phyloP scores from a whole-genome alignment of 2,329 filamentous ascomycete species.

The Xylaria sp. region DNA sequence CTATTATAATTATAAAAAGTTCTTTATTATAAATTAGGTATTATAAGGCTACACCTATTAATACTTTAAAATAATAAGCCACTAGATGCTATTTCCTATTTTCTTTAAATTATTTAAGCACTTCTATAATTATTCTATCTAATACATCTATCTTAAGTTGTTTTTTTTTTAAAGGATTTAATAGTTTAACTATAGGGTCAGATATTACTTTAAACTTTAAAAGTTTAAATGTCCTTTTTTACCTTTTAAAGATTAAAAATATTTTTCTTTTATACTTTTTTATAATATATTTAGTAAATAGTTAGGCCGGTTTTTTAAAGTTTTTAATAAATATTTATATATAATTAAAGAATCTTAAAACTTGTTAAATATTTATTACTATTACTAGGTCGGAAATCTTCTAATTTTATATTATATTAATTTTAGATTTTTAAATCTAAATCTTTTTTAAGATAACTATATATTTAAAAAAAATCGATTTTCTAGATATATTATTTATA shows the following conservation, averaged over 20 bases:
- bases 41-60: background rate
- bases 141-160: no score
- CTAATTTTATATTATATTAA: conserved; percentile 1
- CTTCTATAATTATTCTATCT: no score
- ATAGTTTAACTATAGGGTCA: background rate
- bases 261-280: background rate
- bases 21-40: background rate
- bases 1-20: conserved; percentile 1
- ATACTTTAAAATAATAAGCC: background rate
- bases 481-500: background rate
- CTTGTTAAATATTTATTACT: conserved; percentile 2
- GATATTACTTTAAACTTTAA: background rate
- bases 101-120: background rate
- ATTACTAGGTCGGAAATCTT: background rate
- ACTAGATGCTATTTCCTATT: background rate
- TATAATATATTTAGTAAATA: background rate
- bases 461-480: conserved; percentile 8
- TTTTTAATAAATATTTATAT: background rate
- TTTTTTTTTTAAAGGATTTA: background rate
- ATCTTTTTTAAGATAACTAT: conserved; percentile 1
- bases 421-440: conserved; percentile 9
- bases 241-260: background rate
- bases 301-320: background rate
- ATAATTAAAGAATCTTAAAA: conserved; percentile 2
- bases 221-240: background rate